Evolutionary conservation across 768 basidiomycete species (phyloP), one percentile per base, ranked within the genome.

Genomic region (Lanmaoa pseudosensibilis): DNA sequence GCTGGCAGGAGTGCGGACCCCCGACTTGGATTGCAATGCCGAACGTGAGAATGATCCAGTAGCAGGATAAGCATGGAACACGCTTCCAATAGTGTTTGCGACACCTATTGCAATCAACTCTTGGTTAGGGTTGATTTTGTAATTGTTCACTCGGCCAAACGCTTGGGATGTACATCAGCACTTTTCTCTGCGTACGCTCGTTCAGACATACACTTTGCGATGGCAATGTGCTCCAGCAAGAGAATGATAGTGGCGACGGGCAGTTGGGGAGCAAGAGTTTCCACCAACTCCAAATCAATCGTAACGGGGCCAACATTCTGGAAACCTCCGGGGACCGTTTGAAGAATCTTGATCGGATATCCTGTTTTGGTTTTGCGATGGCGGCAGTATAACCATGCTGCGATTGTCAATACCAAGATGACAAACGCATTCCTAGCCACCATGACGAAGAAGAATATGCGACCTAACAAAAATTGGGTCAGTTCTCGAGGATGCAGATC

Each of bases 21-120:
- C 97, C 0, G 92, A 95, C 73, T 96, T 98, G 32, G 91, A 86
- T 74, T 97, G 94, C 68, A 99, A 78, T 2, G 97, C 97, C 3
- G 94, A 91, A n/a, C 97, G 90, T 38, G 95, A 97, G 82, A 99
- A 99, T 1, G 95, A 98, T 2, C 97, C 97, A 13, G 97, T 99
- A 0, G 96, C 92, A 10, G 97, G 95, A 71, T 97, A 98, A 0
- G 94, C 96, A 50, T 74, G 82, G 72, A 99, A 98, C 62, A 90
- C 77, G 16, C 92, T 88, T 4, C 96, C 96, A 59, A 97, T 67
- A 1, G 91, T 91, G 72, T 96, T 96, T 18, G 94, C 90, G 19
- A 98, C 92, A n/a, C 96, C 96, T 62, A 99, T 98, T 40, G 96
- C 94, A 63, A 98, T 90, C 47, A 98, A 80, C 71, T 97, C 95